Evolutionary conservation across 345 rosid species (phyloP).

Genomic region (Lepidium aucheri): DNA sequence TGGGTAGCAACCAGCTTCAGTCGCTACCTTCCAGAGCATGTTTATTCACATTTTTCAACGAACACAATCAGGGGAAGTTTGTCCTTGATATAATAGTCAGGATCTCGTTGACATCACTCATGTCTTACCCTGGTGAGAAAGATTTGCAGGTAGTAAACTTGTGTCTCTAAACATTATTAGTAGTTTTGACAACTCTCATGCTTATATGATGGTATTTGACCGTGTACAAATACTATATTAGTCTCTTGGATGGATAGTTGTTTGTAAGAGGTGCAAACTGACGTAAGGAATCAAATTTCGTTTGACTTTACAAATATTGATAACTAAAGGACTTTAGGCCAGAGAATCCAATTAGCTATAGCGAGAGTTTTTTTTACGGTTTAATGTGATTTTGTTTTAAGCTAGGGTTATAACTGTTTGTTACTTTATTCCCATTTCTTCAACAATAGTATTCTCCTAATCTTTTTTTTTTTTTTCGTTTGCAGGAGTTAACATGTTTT

Average conservation of each 20-base stretch:
- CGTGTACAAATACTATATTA: neutral
- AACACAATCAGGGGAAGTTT: slow-evolving; percentile 66
- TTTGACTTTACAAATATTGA: slow-evolving; percentile 8
- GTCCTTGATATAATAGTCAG: slow-evolving; percentile 80
- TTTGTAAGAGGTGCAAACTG: neutral
- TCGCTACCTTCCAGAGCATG: slow-evolving; percentile 46
- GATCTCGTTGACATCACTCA: slow-evolving; percentile 58
- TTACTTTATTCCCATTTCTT: neutral
- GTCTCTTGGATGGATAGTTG: neutral
- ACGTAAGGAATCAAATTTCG: neutral
- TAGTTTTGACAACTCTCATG: neutral
- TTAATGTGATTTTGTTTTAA: neutral
- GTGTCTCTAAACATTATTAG: neutral
- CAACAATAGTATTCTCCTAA: neutral
- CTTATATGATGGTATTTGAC: neutral
- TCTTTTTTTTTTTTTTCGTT: neutral
- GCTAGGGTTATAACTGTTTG: slow-evolving; percentile 15
- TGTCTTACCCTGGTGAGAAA: slow-evolving; percentile 92
- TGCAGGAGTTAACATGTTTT: slow-evolving; percentile 72
- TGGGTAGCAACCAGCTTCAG: slow-evolving; percentile 42
- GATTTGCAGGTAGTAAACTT: slow-evolving; percentile 68
- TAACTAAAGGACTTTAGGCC: slow-evolving; percentile 1
- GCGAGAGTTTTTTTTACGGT: neutral
- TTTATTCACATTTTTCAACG: slow-evolving; percentile 64
- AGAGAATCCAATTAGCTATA: neutral